phyloP scores from a whole-genome alignment of 352 stramenopile species.

The Peronosclerospora sorghi region DNA sequence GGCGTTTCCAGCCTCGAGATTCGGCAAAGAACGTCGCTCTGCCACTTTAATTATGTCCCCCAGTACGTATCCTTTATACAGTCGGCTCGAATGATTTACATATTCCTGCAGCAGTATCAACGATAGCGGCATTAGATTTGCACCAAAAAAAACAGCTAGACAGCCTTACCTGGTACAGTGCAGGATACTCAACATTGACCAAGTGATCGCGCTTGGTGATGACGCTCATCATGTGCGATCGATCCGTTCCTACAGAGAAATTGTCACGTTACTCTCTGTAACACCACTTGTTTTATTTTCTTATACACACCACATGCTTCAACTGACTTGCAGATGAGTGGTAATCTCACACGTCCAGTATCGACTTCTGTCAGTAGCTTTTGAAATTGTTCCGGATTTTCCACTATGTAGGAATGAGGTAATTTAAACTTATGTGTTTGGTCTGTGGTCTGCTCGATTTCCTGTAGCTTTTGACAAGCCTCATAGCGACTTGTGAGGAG shows the following conservation, averaged over 20 bases:
- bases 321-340: constrained; percentile 76
- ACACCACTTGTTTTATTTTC: background rate
- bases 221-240: constrained; percentile 78
- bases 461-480: constrained; percentile 41
- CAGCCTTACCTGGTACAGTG: constrained; percentile 50
- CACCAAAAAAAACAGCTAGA: background rate
- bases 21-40: constrained; percentile 63
- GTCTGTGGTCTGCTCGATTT: constrained; percentile 6
- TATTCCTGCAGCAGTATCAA: constrained; percentile 42
- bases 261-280: background rate
- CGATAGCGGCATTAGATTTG: background rate
- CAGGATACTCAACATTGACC: constrained; percentile 36
- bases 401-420: constrained; percentile 38
- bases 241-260: constrained; percentile 45
- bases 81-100: constrained; percentile 62
- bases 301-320: constrained; percentile 61
- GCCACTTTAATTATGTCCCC: constrained; percentile 65
- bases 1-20: constrained; percentile 36
- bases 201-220: constrained; percentile 58
- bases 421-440: constrained; percentile 28
- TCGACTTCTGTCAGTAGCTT: constrained; percentile 29
- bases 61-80: constrained; percentile 82
- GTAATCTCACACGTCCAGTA: constrained; percentile 28
- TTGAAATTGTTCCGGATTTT: constrained; percentile 27
- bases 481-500: constrained; percentile 58